Evolutionary conservation across 495 filamentous ascomycete species (phyloP).

Genomic region (Penicillium lagena): DNA sequence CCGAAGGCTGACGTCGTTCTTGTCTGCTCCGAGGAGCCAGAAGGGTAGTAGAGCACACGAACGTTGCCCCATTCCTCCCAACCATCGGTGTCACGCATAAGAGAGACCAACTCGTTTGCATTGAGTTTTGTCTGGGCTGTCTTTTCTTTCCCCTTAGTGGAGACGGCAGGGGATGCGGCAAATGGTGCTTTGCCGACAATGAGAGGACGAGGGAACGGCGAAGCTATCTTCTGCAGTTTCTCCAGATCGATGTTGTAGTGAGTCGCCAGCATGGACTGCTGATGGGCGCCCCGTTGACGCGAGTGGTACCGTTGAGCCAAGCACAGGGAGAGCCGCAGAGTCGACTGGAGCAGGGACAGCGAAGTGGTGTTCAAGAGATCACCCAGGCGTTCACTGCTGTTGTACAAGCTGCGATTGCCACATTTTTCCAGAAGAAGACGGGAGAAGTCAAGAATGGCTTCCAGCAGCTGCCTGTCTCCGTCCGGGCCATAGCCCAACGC

Average conservation of each 20-base stretch:
- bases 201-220: conserved; percentile 70
- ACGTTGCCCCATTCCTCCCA: conserved; percentile 69
- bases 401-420: conserved; percentile 94
- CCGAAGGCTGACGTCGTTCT: conserved; percentile 21
- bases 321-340: conserved; percentile 71
- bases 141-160: conserved; percentile 71
- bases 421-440: conserved; percentile 84
- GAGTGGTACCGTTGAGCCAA: conserved; percentile 91
- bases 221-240: conserved; percentile 71
- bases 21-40: conserved; percentile 23
- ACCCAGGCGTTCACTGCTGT: conserved; percentile 80
- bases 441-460: conserved; percentile 77
- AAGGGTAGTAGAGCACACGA: conserved; percentile 57
- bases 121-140: conserved; percentile 41
- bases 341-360: conserved; percentile 63
- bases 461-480: conserved; percentile 73
- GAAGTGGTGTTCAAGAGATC: conserved; percentile 84
- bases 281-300: conserved; percentile 65
- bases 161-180: conserved; percentile 38
- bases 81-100: conserved; percentile 49
- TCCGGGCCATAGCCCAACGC: conserved; percentile 58
- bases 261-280: conserved; percentile 64
- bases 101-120: conserved; percentile 69
- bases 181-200: conserved; percentile 31
- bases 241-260: conserved; percentile 96